phyloP scores from a whole-genome alignment of 2,329 filamentous ascomycete species.

The Calonectria pseudoturangicola region DNA sequence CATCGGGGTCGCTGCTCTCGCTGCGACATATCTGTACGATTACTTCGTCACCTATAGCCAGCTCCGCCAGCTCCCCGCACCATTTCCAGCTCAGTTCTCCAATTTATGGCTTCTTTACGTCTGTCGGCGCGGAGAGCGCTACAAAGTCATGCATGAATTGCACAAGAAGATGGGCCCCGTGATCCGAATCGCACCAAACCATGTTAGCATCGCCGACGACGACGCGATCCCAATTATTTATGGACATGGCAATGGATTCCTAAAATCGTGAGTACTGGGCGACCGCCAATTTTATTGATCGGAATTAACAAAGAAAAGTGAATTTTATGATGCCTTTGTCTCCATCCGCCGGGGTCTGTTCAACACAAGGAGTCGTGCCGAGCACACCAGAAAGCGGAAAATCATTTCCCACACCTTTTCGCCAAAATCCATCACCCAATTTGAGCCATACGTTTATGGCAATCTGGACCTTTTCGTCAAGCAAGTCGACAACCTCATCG shows the following conservation, averaged over 20 bases:
- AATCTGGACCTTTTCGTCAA: constrained; percentile 85
- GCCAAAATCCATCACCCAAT: constrained; percentile 86
- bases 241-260: constrained; percentile 85
- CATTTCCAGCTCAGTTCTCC: constrained; percentile 79
- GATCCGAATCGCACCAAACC: constrained; percentile 88
- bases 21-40: constrained; percentile 74
- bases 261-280: constrained; percentile 75
- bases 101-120: constrained; percentile 87
- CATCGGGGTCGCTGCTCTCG: constrained; percentile 67
- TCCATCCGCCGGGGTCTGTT: constrained; percentile 90
- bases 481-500: constrained; percentile 81
- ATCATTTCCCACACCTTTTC: constrained; percentile 91
- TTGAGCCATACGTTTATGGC: constrained; percentile 90
- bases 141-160: constrained; percentile 78
- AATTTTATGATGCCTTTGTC: constrained; percentile 95
- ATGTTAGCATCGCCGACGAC: constrained; percentile 87
- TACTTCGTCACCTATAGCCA: constrained; percentile 73
- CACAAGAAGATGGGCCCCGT: constrained; percentile 87
- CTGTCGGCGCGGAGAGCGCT: constrained; percentile 79
- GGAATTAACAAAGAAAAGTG: constrained; percentile 65
- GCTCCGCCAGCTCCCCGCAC: constrained; percentile 75
- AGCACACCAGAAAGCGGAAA: constrained; percentile 93
- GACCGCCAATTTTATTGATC: not conserved
- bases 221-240: constrained; percentile 86
- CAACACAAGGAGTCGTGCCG: constrained; percentile 87